These are phyloP conservation scores for Bjerkandera adusta DNA, from an alignment of 1,284 basidiomycete species.

Conservation along the genomic window DNA sequence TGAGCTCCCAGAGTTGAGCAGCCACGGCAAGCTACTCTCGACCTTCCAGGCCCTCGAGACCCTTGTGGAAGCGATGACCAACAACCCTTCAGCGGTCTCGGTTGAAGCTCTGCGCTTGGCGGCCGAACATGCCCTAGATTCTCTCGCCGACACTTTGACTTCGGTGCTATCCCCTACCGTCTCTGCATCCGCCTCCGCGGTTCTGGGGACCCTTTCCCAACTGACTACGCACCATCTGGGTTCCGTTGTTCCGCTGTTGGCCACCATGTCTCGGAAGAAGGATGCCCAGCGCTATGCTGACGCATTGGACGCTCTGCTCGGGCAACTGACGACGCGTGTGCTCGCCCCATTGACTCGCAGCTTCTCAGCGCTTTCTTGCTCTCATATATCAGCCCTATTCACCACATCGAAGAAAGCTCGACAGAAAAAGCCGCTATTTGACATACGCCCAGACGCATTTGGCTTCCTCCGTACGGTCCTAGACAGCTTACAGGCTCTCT, in stretches of 20 bases:
- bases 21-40: slow-evolving; percentile 9
- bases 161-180: slow-evolving; percentile 12
- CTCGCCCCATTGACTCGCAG: slow-evolving; percentile 26
- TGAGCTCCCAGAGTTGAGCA: background rate
- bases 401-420: background rate
- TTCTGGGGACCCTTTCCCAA: slow-evolving; percentile 15
- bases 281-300: background rate
- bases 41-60: slow-evolving; percentile 21
- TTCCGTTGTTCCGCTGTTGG: slow-evolving; percentile 17
- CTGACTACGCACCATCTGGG: slow-evolving; percentile 22
- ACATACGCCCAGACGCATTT: slow-evolving; percentile 23
- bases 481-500: slow-evolving; percentile 10
- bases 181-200: slow-evolving; percentile 5
- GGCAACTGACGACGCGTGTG: slow-evolving; percentile 18
- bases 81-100: slow-evolving; percentile 5
- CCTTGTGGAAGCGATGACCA: slow-evolving; percentile 14
- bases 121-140: slow-evolving; percentile 18
- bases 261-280: background rate
- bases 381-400: slow-evolving; percentile 17
- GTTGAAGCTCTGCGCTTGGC: slow-evolving; percentile 15
- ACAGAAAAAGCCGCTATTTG: slow-evolving; percentile 6
- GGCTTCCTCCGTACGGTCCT: slow-evolving; percentile 18
- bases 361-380: slow-evolving; percentile 21
- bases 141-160: slow-evolving; percentile 15
- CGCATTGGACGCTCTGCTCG: slow-evolving; percentile 20